Base-by-base conservation (phyloP, 2,329 filamentous ascomycete genomes). In the Cytospora piceicola region DNA sequence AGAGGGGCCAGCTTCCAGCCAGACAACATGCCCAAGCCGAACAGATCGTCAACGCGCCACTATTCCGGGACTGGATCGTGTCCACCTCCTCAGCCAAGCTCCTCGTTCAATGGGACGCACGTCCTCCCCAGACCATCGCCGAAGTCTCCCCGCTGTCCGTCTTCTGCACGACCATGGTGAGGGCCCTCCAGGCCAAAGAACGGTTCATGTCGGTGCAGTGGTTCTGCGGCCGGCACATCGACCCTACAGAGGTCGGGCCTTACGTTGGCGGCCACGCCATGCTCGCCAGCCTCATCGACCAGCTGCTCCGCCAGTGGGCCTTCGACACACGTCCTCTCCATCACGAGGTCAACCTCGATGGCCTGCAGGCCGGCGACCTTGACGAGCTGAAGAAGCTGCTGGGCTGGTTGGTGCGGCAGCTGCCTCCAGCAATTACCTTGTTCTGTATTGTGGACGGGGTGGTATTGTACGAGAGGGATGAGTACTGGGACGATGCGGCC, bases 181-280 rank as follows among this genome's bases (percentile, higher is more conserved):
- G 11, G 20, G 39, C 51, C 17, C 52, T 62, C 14, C 34, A 56
- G 4, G 20, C 3, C 7, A 52, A 24, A 2, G 32, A 52, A 8
- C 51, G 12, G 17, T 22, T 62, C 36, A n/a, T 62, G 17, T n/a
- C 22, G 4, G 15, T 62, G 9, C 27, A 24, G 17, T 62, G 54
- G 24, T 62, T 56, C 59, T 62, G 59, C 34, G 59, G 59, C 2
- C 51, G 42, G 20, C 59, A 56, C 17, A 42, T 36, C 14, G 59
- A 46, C 15, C 15, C 34, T 7, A 15, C 7, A 17, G 22, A 20
- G 17, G 36, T 20, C 11, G 22, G 39, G 14, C 46, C 46, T n/a
- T 29, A 58, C 14, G 39, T 53, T 8, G 59, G 59, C 32, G 59
- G 59, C 6, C 51, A 27, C 2, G 52, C 52, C n/a, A 54, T 61